These are phyloP conservation scores for Colletotrichum spaethianum DNA, from an alignment of 2,329 filamentous ascomycete genomes.

Conservation along the genomic window DNA sequence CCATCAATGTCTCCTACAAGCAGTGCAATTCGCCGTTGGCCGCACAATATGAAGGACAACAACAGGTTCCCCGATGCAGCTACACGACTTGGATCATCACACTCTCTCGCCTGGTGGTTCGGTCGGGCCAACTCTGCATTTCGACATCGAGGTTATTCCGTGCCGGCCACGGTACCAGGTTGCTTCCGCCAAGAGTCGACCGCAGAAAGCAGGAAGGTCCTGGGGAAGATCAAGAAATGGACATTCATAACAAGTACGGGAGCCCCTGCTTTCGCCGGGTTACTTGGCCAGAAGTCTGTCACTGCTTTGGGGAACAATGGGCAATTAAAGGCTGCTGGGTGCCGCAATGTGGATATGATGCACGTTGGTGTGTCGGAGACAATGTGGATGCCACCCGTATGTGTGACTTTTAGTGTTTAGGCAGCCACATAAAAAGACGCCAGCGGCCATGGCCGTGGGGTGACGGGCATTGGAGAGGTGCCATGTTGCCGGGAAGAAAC, in stretches of 20 bases:
- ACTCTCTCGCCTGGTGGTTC: background rate
- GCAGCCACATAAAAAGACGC: constrained; percentile 36
- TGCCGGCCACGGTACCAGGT: too few relatives aligned
- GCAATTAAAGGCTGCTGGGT: background rate
- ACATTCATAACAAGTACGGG: background rate
- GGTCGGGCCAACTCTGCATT: background rate
- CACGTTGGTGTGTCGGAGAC: constrained; percentile 20
- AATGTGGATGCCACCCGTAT: constrained; percentile 22
- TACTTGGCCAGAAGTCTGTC: constrained; percentile 7
- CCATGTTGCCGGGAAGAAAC: background rate
- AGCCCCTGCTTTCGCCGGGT: background rate
- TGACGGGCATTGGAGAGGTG: background rate
- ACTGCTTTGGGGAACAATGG: background rate
- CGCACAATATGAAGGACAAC: background rate
- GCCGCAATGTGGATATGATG: constrained; percentile 1
- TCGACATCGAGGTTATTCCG: background rate
- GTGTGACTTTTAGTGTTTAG: constrained; percentile 35
- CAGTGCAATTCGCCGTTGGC: background rate
- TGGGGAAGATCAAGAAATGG: background rate
- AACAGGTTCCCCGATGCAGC: background rate
- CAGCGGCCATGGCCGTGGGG: constrained; percentile 14
- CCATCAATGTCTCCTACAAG: too few relatives aligned
- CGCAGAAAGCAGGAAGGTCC: background rate
- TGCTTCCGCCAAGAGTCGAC: background rate
- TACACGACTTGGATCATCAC: background rate